Evolutionary conservation across 2,329 filamentous ascomycete species (phyloP).

Genomic region (Fusarium nurragi): DNA sequence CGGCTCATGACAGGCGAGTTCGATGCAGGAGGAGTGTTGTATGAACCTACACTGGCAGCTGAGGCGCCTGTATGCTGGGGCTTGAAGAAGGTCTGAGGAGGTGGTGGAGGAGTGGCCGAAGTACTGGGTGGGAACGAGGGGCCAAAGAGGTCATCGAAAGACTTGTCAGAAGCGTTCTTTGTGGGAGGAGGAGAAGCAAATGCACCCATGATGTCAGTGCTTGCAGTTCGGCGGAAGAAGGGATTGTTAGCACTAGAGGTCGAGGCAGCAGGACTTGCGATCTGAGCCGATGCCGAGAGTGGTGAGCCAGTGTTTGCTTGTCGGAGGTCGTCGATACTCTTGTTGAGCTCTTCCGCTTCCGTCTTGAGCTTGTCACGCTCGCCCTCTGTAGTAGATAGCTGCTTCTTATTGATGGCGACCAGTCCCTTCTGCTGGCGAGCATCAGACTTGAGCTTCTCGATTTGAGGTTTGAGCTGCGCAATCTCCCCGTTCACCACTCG

Average conservation of each 20-base stretch:
- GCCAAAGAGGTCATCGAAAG: constrained; percentile 89
- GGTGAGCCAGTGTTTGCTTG: constrained; percentile 63
- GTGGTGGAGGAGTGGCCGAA: constrained; percentile 56
- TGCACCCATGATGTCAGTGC: constrained; percentile 67
- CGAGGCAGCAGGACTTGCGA: constrained; percentile 76
- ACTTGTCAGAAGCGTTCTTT: constrained; percentile 67
- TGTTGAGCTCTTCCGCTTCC: constrained; percentile 76
- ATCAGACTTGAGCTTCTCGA: constrained; percentile 93
- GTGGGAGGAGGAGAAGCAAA: constrained; percentile 59
- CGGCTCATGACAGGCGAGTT: constrained; percentile 69
- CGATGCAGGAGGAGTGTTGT: constrained; percentile 64
- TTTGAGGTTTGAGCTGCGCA: constrained; percentile 82
- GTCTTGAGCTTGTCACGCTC: constrained; percentile 88
- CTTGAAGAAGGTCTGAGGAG: constrained; percentile 54
- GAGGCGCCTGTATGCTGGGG: constrained; percentile 68
- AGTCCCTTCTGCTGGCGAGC: constrained; percentile 95
- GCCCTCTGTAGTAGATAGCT: constrained; percentile 86
- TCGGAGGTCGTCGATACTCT: constrained; percentile 68
- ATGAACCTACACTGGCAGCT: constrained; percentile 61
- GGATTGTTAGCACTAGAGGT: constrained; percentile 86
- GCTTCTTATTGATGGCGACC: constrained; percentile 98
- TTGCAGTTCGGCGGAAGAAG: constrained; percentile 82
- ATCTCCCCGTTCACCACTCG: constrained; percentile 84
- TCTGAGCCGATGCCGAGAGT: constrained; percentile 56
- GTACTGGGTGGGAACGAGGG: constrained; percentile 65